Conservation (phyloP, 768 basidiomycete genomes). For the Phaffia tasmanica region DNA sequence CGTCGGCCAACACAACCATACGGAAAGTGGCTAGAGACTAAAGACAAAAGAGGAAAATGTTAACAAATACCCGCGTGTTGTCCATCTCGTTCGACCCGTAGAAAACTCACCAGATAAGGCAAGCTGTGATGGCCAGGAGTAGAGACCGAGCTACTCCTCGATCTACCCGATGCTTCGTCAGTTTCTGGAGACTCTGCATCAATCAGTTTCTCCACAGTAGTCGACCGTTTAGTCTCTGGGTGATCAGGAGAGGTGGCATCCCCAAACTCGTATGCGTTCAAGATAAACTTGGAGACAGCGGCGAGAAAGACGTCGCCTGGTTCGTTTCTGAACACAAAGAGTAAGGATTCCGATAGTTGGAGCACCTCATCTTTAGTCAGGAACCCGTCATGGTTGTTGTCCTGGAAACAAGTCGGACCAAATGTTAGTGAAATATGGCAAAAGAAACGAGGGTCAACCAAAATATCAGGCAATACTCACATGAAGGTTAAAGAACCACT, state of each 20-base stretch:
- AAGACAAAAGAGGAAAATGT: constrained; percentile 4
- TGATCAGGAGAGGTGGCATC: constrained; percentile 49
- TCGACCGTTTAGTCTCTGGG: background rate
- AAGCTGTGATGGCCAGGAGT: constrained; percentile 24
- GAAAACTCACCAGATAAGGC: constrained; percentile 17
- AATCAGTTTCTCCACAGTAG: constrained; percentile 1
- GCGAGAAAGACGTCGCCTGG: constrained; percentile 92
- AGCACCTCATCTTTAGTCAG: constrained; percentile 93
- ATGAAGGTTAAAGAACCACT: constrained; percentile 94
- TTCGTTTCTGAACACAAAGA: constrained; percentile 93
- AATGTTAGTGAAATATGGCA: background rate
- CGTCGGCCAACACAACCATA: constrained; percentile 96
- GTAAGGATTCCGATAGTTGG: constrained; percentile 82
- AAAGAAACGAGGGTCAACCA: constrained; percentile 3
- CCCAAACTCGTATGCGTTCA: constrained; percentile 95
- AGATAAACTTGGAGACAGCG: constrained; percentile 92
- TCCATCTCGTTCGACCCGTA: no score
- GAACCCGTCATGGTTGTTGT: constrained; percentile 86
- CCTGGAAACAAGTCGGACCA: constrained; percentile 26
- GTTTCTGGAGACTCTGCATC: constrained; percentile 2
- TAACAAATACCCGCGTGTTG: no score
- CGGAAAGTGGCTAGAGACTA: constrained; percentile 59
- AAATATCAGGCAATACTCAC: background rate
- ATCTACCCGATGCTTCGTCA: constrained; percentile 1
- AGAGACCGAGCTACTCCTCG: constrained; percentile 14